A percentile compares a stretch with the other conserved stretches of the same genome.
Conservation (phyloP, 352 stramenopile genomes). For the Globisporangium barbulae region DNA sequence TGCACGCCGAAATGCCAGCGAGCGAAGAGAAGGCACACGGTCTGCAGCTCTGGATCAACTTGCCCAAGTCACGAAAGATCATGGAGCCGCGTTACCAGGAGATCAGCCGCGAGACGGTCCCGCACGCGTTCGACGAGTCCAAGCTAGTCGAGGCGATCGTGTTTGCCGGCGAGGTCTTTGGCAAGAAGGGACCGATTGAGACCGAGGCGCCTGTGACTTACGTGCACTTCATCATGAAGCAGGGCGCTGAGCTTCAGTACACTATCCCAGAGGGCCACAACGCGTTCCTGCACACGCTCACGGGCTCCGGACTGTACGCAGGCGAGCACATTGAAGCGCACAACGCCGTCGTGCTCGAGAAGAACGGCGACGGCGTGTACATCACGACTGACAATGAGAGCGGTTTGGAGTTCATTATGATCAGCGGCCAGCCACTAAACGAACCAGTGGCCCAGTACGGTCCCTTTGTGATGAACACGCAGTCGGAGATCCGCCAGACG, state of each 20-base stretch:
- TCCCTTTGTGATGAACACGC: constrained; percentile 70
- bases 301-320: constrained; percentile 1
- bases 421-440: constrained; percentile 53
- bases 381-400: constrained; percentile 30
- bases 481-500: constrained; percentile 49
- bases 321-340: constrained; percentile 8
- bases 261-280: constrained; percentile 20
- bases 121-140: constrained; percentile 12
- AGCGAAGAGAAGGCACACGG: constrained; percentile 15
- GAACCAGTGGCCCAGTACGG: constrained; percentile 67
- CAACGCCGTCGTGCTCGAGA: constrained; percentile 39
- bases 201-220: constrained; percentile 29
- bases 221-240: constrained; percentile 25
- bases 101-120: constrained; percentile 19
- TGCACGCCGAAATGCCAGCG: constrained; percentile 31
- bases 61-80: constrained; percentile 23
- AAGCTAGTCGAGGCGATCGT: constrained; percentile 23
- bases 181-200: constrained; percentile 19
- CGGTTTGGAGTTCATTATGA: constrained; percentile 53
- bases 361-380: constrained; percentile 43
- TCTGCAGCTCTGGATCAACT: constrained; percentile 31
- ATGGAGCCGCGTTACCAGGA: constrained; percentile 31
- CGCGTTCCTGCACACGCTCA: constrained; percentile 24
- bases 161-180: constrained; percentile 28
- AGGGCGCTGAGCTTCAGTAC: constrained; percentile 15